Evolutionary conservation across 768 basidiomycete genomes (phyloP).

Genomic region (Coprinellus micaceus): DNA sequence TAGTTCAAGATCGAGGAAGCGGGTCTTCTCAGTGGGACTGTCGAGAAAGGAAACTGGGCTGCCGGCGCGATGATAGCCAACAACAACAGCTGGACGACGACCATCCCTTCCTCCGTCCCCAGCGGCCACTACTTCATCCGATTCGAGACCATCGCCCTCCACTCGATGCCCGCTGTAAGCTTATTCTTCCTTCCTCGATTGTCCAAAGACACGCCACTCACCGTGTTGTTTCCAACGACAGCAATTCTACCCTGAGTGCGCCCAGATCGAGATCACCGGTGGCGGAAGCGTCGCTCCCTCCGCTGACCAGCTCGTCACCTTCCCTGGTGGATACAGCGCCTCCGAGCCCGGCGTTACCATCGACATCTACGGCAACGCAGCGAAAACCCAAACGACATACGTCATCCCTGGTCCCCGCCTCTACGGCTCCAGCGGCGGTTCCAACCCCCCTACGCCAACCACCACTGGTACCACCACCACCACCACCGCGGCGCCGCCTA

Average conservation of each 20-base stretch:
- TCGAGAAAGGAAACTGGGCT: slow-evolving; percentile 38
- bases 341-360: slow-evolving; percentile 41
- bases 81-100: slow-evolving; percentile 44
- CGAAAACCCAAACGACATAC: slow-evolving; percentile 39
- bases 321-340: slow-evolving; percentile 45
- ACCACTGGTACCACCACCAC: slow-evolving; percentile 17
- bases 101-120: slow-evolving; percentile 41
- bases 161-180: slow-evolving; percentile 49
- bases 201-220: no score
- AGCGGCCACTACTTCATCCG: slow-evolving; percentile 46
- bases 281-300: slow-evolving; percentile 39
- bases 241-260: slow-evolving; percentile 70
- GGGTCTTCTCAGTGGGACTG: slow-evolving; percentile 42
- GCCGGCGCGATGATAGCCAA: slow-evolving; percentile 42
- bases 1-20: slow-evolving; percentile 49
- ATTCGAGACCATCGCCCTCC: slow-evolving; percentile 46
- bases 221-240: slow-evolving; percentile 16
- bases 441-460: slow-evolving; percentile 14
- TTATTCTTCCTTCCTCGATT: background rate
- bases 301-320: slow-evolving; percentile 41
- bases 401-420: slow-evolving; percentile 44
- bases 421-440: slow-evolving; percentile 29
- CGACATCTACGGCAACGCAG: slow-evolving; percentile 37
- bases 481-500: slow-evolving; percentile 12
- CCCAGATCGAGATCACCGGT: slow-evolving; percentile 40